Percentiles rank a stretch among this genome's conserved stretches.
Evolutionary conservation across 148 eudicot genomes (phyloP).

Genomic region (Linanthus parryae): DNA sequence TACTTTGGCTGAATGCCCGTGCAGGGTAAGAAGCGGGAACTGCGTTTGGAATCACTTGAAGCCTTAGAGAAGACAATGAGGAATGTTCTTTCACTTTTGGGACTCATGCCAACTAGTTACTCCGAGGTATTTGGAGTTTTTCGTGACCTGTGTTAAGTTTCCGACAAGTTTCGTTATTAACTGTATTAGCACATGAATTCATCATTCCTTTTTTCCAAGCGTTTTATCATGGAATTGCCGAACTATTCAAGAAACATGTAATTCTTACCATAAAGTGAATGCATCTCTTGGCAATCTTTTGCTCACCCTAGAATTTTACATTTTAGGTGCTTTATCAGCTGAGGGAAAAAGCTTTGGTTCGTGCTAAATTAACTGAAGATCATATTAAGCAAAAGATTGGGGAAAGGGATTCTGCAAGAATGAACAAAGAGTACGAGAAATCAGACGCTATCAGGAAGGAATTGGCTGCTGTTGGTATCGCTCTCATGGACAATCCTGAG

Average conservation of each 20-base stretch:
- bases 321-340: constrained; percentile 61
- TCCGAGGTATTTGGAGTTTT: constrained; percentile 41
- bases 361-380: constrained; percentile 76
- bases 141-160: too few species aligned
- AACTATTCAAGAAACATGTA: too few species aligned
- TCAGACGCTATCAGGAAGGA: constrained; percentile 83
- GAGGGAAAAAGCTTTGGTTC: constrained; percentile 74
- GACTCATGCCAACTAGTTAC: constrained; percentile 76
- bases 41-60: constrained; percentile 77
- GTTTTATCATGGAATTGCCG: too few species aligned
- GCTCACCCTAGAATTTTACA: not conserved
- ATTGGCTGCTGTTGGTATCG: constrained; percentile 71
- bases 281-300: not conserved
- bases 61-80: constrained; percentile 56
- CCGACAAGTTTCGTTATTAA: too few species aligned
- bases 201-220: too few species aligned
- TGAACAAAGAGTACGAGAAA: constrained; percentile 70
- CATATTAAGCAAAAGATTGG: constrained; percentile 60
- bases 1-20: constrained; percentile 8
- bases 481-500: constrained; percentile 88
- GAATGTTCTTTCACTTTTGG: constrained; percentile 46
- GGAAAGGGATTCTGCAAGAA: constrained; percentile 66
- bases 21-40: constrained; percentile 81
- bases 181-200: too few species aligned
- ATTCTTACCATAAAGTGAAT: too few species aligned